Conservation (phyloP, 345 rosid species). For the Aegle marmelos region DNA sequence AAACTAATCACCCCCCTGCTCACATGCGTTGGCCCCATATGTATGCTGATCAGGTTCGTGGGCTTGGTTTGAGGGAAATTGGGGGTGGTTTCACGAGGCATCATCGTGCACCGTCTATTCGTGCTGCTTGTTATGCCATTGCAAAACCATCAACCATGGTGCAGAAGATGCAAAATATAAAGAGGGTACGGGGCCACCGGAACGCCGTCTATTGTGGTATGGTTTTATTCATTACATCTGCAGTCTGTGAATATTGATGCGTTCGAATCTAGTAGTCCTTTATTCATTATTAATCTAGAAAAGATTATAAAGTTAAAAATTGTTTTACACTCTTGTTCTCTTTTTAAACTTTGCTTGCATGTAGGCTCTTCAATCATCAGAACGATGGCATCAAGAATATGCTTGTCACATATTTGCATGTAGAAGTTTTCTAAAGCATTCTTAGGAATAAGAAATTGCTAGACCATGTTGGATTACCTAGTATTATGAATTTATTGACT, state of each 20-base stretch:
- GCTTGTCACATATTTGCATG: background rate
- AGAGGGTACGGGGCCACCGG: conserved; percentile 90
- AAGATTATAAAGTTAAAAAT: background rate
- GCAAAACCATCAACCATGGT: conserved; percentile 94
- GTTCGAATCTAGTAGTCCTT: background rate
- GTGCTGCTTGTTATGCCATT: conserved; percentile 91
- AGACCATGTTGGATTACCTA: background rate
- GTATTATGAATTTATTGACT: background rate
- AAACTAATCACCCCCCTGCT: conserved; percentile 47
- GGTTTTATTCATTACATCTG: conserved; percentile 14
- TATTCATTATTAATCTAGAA: background rate
- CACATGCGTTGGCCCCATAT: conserved; percentile 97
- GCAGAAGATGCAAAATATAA: conserved; percentile 91
- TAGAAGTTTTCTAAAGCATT: background rate
- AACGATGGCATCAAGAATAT: background rate
- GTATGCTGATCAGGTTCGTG: conserved; percentile 88
- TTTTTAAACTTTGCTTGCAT: background rate
- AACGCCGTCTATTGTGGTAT: conserved; percentile 99
- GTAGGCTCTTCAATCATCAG: background rate
- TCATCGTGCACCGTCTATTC: conserved; percentile 92
- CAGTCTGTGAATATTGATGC: background rate
- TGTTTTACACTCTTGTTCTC: background rate
- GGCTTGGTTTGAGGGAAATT: conserved; percentile 84
- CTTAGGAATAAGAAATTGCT: background rate
- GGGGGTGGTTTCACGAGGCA: conserved; percentile 98